These are phyloP conservation scores for Penicillium coprophilum DNA, from an alignment of 495 filamentous ascomycete genomes.

Conservation along the genomic window DNA sequence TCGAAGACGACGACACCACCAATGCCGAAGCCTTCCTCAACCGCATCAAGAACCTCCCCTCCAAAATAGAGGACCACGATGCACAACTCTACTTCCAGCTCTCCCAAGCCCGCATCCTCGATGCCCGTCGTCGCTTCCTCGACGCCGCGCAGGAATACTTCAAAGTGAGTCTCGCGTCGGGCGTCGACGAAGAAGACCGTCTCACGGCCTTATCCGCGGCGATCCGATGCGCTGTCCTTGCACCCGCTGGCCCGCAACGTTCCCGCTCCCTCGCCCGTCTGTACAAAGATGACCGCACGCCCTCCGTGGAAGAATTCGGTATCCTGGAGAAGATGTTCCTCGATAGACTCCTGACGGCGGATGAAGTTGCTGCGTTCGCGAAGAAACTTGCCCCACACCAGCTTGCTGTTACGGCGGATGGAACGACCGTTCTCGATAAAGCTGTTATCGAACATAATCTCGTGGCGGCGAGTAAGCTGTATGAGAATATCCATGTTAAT, in stretches of 20 bases:
- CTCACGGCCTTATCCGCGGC: slow-evolving; percentile 81
- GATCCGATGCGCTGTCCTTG: slow-evolving; percentile 93
- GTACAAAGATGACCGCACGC: slow-evolving; percentile 90
- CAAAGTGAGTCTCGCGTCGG: slow-evolving; percentile 69
- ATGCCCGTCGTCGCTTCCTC: slow-evolving; percentile 87
- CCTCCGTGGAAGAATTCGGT: slow-evolving; percentile 71
- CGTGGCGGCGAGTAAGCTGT: slow-evolving; percentile 78
- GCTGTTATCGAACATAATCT: slow-evolving; percentile 97
- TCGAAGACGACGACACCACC: slow-evolving; percentile 91
- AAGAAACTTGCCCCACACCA: slow-evolving; percentile 81
- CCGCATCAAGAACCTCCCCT: slow-evolving; percentile 86
- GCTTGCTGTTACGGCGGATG: slow-evolving; percentile 82
- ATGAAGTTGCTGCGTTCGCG: slow-evolving; percentile 84
- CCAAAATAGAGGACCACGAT: slow-evolving; percentile 69
- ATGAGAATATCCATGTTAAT: slow-evolving; percentile 83
- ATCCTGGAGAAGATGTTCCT: slow-evolving; percentile 99
- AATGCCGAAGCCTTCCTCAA: slow-evolving; percentile 84
- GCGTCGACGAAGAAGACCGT: slow-evolving; percentile 81
- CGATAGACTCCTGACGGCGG: slow-evolving; percentile 74
- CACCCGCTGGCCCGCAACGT: slow-evolving; percentile 83
- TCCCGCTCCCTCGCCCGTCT: slow-evolving; percentile 75
- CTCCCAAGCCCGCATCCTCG: slow-evolving; percentile 87
- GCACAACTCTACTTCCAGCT: slow-evolving; percentile 82
- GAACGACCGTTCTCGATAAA: slow-evolving; percentile 88
- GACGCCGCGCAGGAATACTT: slow-evolving; percentile 86